These are phyloP conservation scores for Pharnaceum exiguum DNA, from an alignment of 148 eudicot genomes.

Conservation along the genomic window DNA sequence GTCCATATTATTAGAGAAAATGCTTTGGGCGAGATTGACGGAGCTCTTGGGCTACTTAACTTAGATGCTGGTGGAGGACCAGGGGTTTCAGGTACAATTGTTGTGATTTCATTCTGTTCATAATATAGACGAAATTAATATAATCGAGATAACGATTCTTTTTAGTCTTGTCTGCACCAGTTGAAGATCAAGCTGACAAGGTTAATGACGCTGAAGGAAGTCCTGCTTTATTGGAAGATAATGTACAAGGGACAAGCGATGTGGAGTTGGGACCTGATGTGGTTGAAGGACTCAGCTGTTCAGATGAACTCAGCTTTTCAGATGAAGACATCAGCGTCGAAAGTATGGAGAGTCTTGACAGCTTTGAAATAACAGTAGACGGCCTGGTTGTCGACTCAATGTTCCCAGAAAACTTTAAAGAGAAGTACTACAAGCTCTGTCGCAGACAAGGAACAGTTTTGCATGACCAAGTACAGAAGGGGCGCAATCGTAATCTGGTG, in stretches of 20 bases:
- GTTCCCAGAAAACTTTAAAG: too few species aligned
- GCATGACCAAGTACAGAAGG: too few species aligned
- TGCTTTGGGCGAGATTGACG: slow-evolving; percentile 30
- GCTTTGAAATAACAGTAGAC: too few species aligned
- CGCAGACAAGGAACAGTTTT: too few species aligned
- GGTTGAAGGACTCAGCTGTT: too few species aligned
- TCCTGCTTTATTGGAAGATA: not conserved
- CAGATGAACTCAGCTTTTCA: too few species aligned
- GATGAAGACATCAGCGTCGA: too few species aligned
- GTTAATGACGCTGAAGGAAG: slow-evolving; percentile 6
- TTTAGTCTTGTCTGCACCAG: not conserved
- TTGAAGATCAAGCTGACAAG: slow-evolving; percentile 9
- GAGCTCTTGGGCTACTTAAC: slow-evolving; percentile 20
- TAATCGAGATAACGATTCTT: not conserved
- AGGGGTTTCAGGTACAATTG: slow-evolving; percentile 17
- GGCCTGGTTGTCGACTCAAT: too few species aligned
- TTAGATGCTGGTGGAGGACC: slow-evolving; percentile 9
- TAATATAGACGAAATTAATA: not conserved
- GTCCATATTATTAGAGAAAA: slow-evolving; percentile 50
- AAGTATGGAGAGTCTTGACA: too few species aligned
- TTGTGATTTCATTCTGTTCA: not conserved
- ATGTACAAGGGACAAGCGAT: too few species aligned
- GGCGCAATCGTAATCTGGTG: too few species aligned
- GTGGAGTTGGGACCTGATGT: not conserved
- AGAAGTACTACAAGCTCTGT: too few species aligned